Conservation (phyloP, 257 asterid genomes). For the Solanum corneliomulleri region DNA sequence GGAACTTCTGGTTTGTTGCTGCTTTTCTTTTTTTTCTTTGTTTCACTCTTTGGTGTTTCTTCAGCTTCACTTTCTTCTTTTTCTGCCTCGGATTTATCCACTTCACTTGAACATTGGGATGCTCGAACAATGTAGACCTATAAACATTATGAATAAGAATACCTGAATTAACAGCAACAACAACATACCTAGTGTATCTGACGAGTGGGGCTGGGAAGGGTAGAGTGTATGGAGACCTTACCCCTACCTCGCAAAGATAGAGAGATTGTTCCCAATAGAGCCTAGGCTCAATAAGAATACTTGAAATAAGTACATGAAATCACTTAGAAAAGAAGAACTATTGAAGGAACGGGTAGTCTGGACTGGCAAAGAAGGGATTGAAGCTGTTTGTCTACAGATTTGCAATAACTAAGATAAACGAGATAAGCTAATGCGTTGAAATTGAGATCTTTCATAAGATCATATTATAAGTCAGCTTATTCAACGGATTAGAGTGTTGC, state of each 20-base stretch:
- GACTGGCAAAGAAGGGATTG: not conserved
- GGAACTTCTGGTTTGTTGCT: not conserved
- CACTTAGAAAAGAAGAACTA: not conserved
- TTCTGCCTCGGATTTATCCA: not conserved
- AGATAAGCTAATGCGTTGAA: not conserved
- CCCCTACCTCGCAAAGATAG: not conserved
- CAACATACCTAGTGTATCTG: not conserved
- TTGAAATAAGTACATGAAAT: not conserved
- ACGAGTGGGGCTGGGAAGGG: not conserved
- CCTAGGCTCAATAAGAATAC: not conserved
- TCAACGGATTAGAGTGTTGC: not conserved
- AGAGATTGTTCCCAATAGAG: not conserved
- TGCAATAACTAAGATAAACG: not conserved
- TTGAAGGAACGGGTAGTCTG: not conserved
- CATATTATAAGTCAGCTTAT: not conserved
- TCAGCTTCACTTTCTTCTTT: conserved; percentile 23
- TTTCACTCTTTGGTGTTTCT: conserved; percentile 13
- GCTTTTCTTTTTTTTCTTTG: not conserved
- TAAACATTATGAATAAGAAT: not conserved
- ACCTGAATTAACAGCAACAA: not conserved
- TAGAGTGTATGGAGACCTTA: not conserved
- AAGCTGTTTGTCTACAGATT: not conserved
- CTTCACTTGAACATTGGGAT: conserved; percentile 9
- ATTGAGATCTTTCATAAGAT: too few species aligned
- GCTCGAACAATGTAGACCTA: conserved; percentile 68